Evolutionary conservation across 1,139 yeast species (phyloP).

Genomic region (Hyphopichia pseudoburtonii): DNA sequence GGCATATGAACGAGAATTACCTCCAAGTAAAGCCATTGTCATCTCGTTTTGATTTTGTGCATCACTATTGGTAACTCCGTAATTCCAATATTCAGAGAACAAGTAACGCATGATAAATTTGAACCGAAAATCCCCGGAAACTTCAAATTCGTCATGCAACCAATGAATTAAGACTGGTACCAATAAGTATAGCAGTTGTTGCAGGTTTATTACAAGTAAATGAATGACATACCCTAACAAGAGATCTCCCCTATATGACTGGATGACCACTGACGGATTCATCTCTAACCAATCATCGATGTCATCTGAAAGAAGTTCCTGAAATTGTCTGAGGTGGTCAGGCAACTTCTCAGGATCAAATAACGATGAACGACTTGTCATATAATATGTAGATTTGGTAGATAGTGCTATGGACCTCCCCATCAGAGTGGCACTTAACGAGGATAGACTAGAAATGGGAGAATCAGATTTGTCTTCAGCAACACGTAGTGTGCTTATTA

Average conservation of each 20-base stretch:
- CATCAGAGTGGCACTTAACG: conserved; percentile 28
- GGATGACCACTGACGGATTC: conserved; percentile 26
- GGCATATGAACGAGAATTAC: conserved; percentile 9
- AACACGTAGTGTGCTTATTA: conserved; percentile 17
- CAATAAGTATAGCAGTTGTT: conserved; percentile 26
- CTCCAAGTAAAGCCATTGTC: conserved; percentile 18
- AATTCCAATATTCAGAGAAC: conserved; percentile 31
- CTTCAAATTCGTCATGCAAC: conserved; percentile 27
- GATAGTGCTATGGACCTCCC: conserved; percentile 36
- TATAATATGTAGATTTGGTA: conserved; percentile 35
- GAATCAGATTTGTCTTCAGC: not conserved
- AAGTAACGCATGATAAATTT: conserved; percentile 13
- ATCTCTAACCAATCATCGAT: conserved; percentile 40
- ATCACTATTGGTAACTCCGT: conserved; percentile 16
- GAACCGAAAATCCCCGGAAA: conserved; percentile 6
- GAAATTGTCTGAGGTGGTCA: conserved; percentile 17
- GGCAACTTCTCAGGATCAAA: conserved; percentile 35
- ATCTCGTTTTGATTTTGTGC: conserved; percentile 7
- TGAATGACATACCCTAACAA: conserved; percentile 37
- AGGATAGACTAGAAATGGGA: conserved; percentile 8
- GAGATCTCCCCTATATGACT: conserved; percentile 21
- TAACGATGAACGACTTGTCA: conserved; percentile 29
- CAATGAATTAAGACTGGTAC: conserved; percentile 39
- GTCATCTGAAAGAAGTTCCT: conserved; percentile 28
- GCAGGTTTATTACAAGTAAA: conserved; percentile 35